Evolutionary conservation across 2,329 filamentous ascomycete genomes (phyloP), one percentile per base, ranked within the genome.

Genomic region (Catunica adiposa): DNA sequence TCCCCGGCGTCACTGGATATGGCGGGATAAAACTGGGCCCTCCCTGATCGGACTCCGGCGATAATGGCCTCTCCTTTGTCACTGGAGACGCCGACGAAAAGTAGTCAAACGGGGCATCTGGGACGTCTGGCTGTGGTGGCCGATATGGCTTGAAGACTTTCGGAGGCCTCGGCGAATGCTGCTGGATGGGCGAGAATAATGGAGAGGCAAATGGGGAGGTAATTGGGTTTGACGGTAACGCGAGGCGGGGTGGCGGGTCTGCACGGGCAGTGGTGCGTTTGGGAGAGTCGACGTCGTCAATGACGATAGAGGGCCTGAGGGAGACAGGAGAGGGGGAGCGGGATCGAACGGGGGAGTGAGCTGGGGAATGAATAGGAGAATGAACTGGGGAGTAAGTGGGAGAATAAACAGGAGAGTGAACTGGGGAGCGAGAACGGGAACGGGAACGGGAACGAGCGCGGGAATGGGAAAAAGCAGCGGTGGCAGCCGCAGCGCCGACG

Each of bases 61-160:
- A 44, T 6, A 23, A 22, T 3, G 40, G 9, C 40, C 46, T 20
- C 46, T n/a, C 46, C 11, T 31, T 31, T 7, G 46, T 51, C 22
- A 48, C 26, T 11, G 38, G 56, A 25, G 56, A 52, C 47, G 56
- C 53, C 14, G 52, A 37, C 15, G 53, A 42, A 17, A 58, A 58
- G 23, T 58, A 58, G 44, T 56, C 57, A 53, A 54, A 52, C 11
- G 48, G 57, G 9, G 54, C 57, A 15, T 56, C 38, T 3, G 57
- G 37, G 11, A 26, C 54, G 3, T 26, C 25, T 11, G 50, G 51
- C 20, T 50, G 57, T 23, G 53, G 54, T 37, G 54, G 53, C 31
- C 57, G 54, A 25, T 56, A 58, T 14, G 57, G 57, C 51, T 58
- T 58, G 26, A 56, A 58, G 31, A 55, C 54, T 15, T 54, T 56